Evolutionary conservation across 371 early-diverging fungal genomes (phyloP), one percentile per base, ranked within the genome.

Genomic region (Mucor lusitanicus): DNA sequence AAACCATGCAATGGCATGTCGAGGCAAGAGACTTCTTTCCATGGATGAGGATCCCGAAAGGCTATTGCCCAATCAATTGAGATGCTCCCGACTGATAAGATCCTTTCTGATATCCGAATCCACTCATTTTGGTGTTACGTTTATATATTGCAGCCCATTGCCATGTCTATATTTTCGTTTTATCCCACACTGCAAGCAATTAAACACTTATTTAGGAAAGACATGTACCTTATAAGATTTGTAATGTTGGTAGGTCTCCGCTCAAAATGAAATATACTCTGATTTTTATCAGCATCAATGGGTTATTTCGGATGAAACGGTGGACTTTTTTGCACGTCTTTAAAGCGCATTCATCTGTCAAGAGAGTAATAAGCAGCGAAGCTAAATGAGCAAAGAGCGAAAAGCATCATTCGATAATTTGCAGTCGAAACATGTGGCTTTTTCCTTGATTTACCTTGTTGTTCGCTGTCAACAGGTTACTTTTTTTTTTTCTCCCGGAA

Each of bases 401-500:
- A 50, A 7, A 50, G n/a, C 50, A 50, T 50, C 25, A 11, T 23
- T 50, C 50, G 25, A 44, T 37, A 37, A 37, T 13, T 44, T 44
- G n/a, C 19, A 44, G 7, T 44, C n/a, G n/a, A 33, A 19, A 44
- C 44, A 44, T 44, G 44, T 44, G 44, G 44, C 44, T 44, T 44
- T 44, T n/a, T 19, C n/a, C 19, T 19, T 44, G 19, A 17, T n/a
- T 25, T 3, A 11, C 13, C 12, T 25, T 37, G 37, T 37, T 37
- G 37, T 37, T 37, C 50, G 19, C 44, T 44, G 25, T 21, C 50
- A 50, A 50, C 50, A 50, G 50, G 50, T 50, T 50, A 50, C 50
- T 50, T 50, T 50, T 50, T 50, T 50, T 50, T 50, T 64, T 50
- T 30, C 30, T 6, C 42, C 46, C 69, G 69, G 69, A 60, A 69